Percentiles rank a stretch among this genome's conserved stretches.
Evolutionary conservation across 2,329 filamentous ascomycete species (phyloP).

Genomic region (Lecanosticta acicola): DNA sequence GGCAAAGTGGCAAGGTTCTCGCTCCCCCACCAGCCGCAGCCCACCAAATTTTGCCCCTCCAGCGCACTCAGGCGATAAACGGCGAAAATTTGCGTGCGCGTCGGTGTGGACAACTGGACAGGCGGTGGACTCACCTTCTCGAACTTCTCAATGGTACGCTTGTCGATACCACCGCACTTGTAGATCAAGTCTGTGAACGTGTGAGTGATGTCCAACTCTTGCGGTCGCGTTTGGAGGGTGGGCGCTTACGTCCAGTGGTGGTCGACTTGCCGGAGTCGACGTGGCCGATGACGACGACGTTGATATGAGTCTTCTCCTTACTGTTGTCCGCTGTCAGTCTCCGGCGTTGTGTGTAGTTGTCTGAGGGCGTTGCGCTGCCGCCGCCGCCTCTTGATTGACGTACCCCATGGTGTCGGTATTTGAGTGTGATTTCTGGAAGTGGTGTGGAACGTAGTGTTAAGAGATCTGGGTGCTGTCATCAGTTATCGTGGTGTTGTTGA

Average conservation of each 20-base stretch:
- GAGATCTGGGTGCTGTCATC: neutral
- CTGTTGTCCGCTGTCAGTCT: slow-evolving; percentile 47
- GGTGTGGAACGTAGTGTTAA: slow-evolving; percentile 13
- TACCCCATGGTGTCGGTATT: slow-evolving; percentile 57
- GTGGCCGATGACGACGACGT: slow-evolving; percentile 97
- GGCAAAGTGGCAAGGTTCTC: slow-evolving; percentile 20
- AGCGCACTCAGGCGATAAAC: slow-evolving; percentile 14
- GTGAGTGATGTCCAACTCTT: slow-evolving; percentile 36
- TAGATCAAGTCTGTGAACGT: slow-evolving; percentile 90
- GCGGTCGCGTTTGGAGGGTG: slow-evolving; percentile 26
- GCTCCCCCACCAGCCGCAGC: slow-evolving; percentile 23
- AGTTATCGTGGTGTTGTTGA: neutral
- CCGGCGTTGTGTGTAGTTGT: slow-evolving; percentile 10
- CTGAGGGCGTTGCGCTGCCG: slow-evolving; percentile 13
- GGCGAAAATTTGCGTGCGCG: slow-evolving; percentile 8
- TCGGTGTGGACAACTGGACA: no score
- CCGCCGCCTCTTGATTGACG: slow-evolving; percentile 34
- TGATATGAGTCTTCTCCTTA: slow-evolving; percentile 93
- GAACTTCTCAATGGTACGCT: slow-evolving; percentile 99
- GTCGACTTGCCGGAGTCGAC: slow-evolving; percentile 99
- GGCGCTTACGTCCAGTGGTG: slow-evolving; percentile 70
- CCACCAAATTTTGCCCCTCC: slow-evolving; percentile 21
- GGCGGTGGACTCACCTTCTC: slow-evolving; percentile 71
- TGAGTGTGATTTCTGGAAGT: slow-evolving; percentile 21
- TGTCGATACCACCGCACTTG: slow-evolving; percentile 99